phyloP scores from a whole-genome alignment of 2,329 filamentous ascomycete species.

The Shiraia sp. region DNA sequence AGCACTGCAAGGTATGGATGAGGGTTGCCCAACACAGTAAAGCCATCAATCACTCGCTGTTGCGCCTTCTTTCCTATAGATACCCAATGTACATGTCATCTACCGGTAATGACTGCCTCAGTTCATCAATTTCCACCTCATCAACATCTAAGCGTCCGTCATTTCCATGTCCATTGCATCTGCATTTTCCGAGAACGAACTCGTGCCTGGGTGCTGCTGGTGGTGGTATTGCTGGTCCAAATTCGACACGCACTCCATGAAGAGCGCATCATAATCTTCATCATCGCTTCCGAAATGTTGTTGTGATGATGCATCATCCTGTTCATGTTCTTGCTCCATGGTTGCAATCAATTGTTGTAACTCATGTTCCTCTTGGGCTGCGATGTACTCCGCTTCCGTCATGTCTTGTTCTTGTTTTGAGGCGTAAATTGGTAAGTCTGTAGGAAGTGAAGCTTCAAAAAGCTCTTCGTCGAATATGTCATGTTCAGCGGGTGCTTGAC shows the following conservation, averaged over 20 bases:
- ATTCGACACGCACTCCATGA: slow-evolving; percentile 61
- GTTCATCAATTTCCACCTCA: background rate
- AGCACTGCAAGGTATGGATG: slow-evolving; percentile 58
- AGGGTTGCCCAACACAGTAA: slow-evolving; percentile 66
- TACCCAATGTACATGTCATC: slow-evolving; percentile 25
- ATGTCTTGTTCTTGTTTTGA: slow-evolving; percentile 24
- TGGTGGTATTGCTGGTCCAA: slow-evolving; percentile 52
- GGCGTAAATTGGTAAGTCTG: slow-evolving; percentile 2
- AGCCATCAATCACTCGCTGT: slow-evolving; percentile 5
- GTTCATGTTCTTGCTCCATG: slow-evolving; percentile 43
- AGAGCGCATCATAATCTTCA: slow-evolving; percentile 64
- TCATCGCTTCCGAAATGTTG: slow-evolving; percentile 57
- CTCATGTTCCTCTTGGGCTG: slow-evolving; percentile 50
- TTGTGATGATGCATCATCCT: slow-evolving; percentile 24
- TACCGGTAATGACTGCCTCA: background rate
- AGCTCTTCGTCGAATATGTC: slow-evolving; percentile 30
- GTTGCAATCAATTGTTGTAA: slow-evolving; percentile 50
- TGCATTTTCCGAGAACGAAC: slow-evolving; percentile 13
- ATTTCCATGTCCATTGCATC: slow-evolving; percentile 46
- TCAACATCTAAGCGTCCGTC: slow-evolving; percentile 21
- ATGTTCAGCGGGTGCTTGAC: slow-evolving; percentile 43
- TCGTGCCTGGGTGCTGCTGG: slow-evolving; percentile 14
- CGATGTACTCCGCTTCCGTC: slow-evolving; percentile 45
- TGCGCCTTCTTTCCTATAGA: slow-evolving; percentile 16
- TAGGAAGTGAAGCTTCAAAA: slow-evolving; percentile 14